Percentiles rank a stretch among this genome's conserved stretches.
These are phyloP conservation scores for Globisporangium takayamanum DNA, from an alignment of 352 stramenopile genomes.

Conservation along the genomic window DNA sequence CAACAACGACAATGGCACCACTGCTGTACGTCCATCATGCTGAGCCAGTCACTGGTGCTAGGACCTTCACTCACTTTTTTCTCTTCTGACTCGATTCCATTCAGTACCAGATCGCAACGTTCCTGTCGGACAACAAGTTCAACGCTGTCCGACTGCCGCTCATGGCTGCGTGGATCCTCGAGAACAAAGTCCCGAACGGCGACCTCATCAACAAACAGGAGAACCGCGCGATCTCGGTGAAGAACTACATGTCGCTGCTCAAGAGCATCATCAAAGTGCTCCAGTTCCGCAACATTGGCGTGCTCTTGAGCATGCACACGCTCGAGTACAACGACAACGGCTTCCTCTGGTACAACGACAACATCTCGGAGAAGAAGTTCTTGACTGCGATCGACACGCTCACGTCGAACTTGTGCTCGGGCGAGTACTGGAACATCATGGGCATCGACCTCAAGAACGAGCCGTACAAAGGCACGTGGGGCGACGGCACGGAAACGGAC, in stretches of 20 bases:
- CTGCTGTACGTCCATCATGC: conserved; percentile 22
- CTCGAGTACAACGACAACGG: conserved; percentile 40
- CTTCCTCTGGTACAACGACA: conserved; percentile 29
- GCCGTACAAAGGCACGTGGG: conserved; percentile 27
- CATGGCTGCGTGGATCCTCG: conserved; percentile 50
- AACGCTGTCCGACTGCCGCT: conserved; percentile 68
- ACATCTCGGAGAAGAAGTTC: conserved; percentile 32
- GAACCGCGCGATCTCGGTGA: conserved; percentile 58
- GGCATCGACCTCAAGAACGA: conserved; percentile 40
- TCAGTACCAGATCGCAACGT: conserved; percentile 65
- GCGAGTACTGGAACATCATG: conserved; percentile 30
- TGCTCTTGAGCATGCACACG: conserved; percentile 59
- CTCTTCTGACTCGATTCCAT: no score
- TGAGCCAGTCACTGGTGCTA: background rate
- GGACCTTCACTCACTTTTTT: background rate
- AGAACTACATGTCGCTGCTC: conserved; percentile 41
- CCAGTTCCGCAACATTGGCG: conserved; percentile 47
- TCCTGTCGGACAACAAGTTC: conserved; percentile 69
- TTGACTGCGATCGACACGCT: conserved; percentile 26
- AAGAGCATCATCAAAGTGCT: conserved; percentile 48
- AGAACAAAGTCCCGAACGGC: conserved; percentile 42
- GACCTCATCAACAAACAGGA: conserved; percentile 41
- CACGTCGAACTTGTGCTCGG: conserved; percentile 23
- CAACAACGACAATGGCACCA: conserved; percentile 65
- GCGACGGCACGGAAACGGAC: conserved; percentile 20